Percentiles rank a stretch among this genome's conserved stretches.
Conservation (phyloP, 2,329 filamentous ascomycete genomes). For the Colletotrichum brevisporum region DNA sequence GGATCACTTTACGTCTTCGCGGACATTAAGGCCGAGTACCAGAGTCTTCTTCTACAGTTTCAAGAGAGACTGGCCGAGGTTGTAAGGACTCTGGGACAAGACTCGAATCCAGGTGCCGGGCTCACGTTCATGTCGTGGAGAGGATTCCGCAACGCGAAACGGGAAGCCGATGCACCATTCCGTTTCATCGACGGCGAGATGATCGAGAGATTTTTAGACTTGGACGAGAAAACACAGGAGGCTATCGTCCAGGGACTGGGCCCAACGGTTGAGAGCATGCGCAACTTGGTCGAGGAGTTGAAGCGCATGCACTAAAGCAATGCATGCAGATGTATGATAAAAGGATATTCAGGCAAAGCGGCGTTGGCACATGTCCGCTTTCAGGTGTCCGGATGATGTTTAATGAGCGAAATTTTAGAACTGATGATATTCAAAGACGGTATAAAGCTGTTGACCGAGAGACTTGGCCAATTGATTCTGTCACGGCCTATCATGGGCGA, state of each 20-base stretch:
- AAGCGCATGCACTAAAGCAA: slow-evolving; percentile 70
- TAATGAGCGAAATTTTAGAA: not conserved
- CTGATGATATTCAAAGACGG: not conserved
- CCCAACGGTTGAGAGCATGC: slow-evolving; percentile 73
- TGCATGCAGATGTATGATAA: slow-evolving; percentile 21
- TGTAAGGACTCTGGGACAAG: slow-evolving; percentile 78
- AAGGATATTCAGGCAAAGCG: slow-evolving; percentile 2
- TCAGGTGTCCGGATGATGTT: not conserved
- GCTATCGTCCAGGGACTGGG: slow-evolving; percentile 68
- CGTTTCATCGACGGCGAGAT: slow-evolving; percentile 95
- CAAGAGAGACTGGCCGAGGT: slow-evolving; percentile 79
- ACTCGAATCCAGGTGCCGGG: slow-evolving; percentile 58
- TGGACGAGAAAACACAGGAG: slow-evolving; percentile 71
- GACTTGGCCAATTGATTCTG: not conserved
- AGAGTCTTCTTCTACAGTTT: slow-evolving; percentile 86
- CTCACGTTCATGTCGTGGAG: slow-evolving; percentile 79
- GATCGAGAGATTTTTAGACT: slow-evolving; percentile 85
- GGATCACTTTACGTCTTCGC: slow-evolving; percentile 93
- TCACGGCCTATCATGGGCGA: not conserved
- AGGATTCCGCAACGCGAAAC: slow-evolving; percentile 82
- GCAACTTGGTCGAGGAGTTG: slow-evolving; percentile 73
- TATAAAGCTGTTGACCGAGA: not conserved
- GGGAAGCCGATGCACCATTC: slow-evolving; percentile 81
- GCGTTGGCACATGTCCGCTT: not conserved
- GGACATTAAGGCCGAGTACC: slow-evolving; percentile 78